Percentiles rank a stretch among this genome's conserved stretches.
Conservation (phyloP, 1,284 basidiomycete species). For the Leccinum subspadiceum region DNA sequence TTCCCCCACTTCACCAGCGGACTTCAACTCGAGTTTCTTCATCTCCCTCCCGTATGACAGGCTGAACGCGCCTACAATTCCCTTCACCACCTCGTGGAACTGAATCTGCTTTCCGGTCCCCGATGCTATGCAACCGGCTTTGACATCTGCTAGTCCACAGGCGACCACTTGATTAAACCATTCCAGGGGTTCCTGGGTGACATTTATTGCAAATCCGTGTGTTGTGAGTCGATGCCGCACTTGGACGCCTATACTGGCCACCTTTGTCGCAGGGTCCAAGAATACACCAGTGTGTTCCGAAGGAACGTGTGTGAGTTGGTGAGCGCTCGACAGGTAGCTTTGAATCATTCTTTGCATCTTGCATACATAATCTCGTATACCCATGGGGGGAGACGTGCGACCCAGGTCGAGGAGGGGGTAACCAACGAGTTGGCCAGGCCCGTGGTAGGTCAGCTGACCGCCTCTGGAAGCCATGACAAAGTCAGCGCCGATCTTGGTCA, state of each 20-base stretch:
- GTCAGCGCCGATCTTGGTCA: constrained; percentile 81
- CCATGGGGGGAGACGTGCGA: constrained; percentile 51
- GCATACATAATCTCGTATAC: constrained; percentile 76
- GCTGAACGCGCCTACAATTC: constrained; percentile 53
- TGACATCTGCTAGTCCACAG: constrained; percentile 88
- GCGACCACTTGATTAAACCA: constrained; percentile 93
- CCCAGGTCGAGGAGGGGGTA: constrained; percentile 90
- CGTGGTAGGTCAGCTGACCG: constrained; percentile 96
- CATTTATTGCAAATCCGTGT: constrained; percentile 94
- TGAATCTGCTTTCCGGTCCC: constrained; percentile 39
- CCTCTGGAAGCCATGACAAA: constrained; percentile 84
- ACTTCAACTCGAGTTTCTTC: constrained; percentile 44
- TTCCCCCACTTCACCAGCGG: constrained; percentile 50
- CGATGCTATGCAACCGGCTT: constrained; percentile 63
- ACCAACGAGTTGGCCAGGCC: constrained; percentile 95
- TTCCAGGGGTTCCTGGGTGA: constrained; percentile 72
- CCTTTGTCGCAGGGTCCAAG: constrained; percentile 65
- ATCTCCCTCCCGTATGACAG: constrained; percentile 54
- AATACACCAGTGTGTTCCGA: constrained; percentile 81
- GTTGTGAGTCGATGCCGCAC: constrained; percentile 91
- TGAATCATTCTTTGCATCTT: constrained; percentile 54
- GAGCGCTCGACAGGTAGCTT: constrained; percentile 52
- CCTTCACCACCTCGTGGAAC: constrained; percentile 52
- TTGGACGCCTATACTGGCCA: constrained; percentile 96
- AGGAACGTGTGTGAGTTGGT: constrained; percentile 51